Evolutionary conservation across 495 filamentous ascomycete species (phyloP), one percentile per base, ranked within the genome.

Genomic region (Viridothelium virens): DNA sequence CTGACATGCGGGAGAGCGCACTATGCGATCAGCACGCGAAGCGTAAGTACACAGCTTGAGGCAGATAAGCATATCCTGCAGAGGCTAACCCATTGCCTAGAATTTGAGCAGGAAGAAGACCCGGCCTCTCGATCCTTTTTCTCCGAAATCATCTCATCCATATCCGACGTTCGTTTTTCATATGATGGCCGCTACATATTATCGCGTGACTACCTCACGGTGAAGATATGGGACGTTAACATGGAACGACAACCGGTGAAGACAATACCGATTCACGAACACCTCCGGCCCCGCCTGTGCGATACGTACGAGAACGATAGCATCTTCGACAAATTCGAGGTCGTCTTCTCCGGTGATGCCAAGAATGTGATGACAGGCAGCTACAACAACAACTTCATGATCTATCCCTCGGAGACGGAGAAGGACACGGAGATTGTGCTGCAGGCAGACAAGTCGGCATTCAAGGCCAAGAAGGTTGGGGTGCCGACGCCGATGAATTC

Each of bases 311-410:
- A 98, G 78, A 98, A 98, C 69, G 94, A 98, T 74, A 96, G 91
- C 77, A 98, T 98, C 74, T 98, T 98, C 72, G 94, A 98, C 82
- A 98, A 98, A 77, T 98, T 98, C 70, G 94, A 98, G 79, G 94
- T 98, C 65, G 95, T 97, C 47, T 97, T 98, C 78, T 97, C 93
- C 2, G 94, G 94, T 16, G 94, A 97, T 76, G 91, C 91, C 9
- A 93, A 95, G 81, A 97, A 98, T 73, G 94, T 97, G 66, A 98
- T 98, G 94, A 98, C 94, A 5, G 94, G 94, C 70, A 96, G 91
- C 75, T 98, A 98, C 82, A 98, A 98, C 85, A 98, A 98, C 79
- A 98, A 98, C 79, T 98, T 98, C 82, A 98, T 98, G 94, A 98
- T 98, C 71, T 98, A 98, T 78, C 94, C 94, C 0, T 94, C 92